These are phyloP conservation scores for Eucalyptus marginata DNA, from an alignment of 345 rosid species.

Conservation along the genomic window DNA sequence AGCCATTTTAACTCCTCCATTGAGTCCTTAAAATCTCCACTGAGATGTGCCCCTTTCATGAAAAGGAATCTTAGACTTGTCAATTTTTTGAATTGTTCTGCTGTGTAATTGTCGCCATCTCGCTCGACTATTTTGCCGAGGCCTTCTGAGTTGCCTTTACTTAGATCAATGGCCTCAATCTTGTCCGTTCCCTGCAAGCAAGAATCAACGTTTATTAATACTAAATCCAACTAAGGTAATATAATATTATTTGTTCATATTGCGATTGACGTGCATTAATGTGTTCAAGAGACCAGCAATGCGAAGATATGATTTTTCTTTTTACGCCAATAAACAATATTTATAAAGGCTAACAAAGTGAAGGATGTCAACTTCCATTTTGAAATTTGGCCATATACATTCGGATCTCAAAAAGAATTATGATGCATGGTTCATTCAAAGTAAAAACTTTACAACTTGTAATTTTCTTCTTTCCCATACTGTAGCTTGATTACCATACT, in stretches of 20 bases:
- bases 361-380: no score
- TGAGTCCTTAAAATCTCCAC: background rate
- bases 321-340: background rate
- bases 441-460: no score
- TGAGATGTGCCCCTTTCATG: accelerated
- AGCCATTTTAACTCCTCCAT: background rate
- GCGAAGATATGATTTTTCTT: background rate
- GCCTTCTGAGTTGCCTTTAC: no score
- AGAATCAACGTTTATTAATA: background rate
- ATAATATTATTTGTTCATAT: no score
- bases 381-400: no score
- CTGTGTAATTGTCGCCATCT: no score
- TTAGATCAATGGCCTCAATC: accelerated
- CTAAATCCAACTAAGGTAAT: background rate
- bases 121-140: no score
- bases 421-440: background rate
- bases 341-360: no score
- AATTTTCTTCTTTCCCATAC: no score
- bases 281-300: background rate
- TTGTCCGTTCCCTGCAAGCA: background rate
- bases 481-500: no score
- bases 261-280: background rate
- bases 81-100: background rate
- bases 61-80: background rate
- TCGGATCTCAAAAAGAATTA: no score